These are phyloP conservation scores for Wickerhamiella australiensis DNA, from an alignment of 805 yeast species.

Conservation along the genomic window DNA sequence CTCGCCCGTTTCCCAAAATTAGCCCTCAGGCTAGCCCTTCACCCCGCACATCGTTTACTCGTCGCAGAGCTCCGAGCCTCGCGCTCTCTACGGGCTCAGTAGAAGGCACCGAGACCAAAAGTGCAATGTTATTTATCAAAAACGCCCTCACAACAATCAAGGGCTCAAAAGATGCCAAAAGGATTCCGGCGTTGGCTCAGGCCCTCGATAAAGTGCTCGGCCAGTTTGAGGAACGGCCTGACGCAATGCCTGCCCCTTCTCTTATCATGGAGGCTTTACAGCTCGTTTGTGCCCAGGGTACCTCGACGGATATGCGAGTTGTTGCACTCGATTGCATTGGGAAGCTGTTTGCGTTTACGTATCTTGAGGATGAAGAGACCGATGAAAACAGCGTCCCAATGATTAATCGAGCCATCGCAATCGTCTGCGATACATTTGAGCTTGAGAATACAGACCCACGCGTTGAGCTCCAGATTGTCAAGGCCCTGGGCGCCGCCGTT, in stretches of 20 bases:
- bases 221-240: slow-evolving; percentile 22
- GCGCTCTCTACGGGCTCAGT: slow-evolving; percentile 23
- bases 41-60: slow-evolving; percentile 5
- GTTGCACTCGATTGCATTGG: slow-evolving; percentile 76
- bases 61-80: slow-evolving; percentile 15
- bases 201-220: slow-evolving; percentile 29
- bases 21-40: slow-evolving; percentile 3
- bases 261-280: slow-evolving; percentile 71
- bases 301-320: slow-evolving; percentile 51
- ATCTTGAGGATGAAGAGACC: slow-evolving; percentile 38
- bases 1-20: not conserved
- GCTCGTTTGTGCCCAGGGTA: slow-evolving; percentile 52
- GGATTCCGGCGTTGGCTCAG: slow-evolving; percentile 31
- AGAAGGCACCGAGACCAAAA: slow-evolving; percentile 24
- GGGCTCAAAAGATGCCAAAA: slow-evolving; percentile 48
- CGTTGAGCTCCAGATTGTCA: slow-evolving; percentile 82
- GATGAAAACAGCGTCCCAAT: slow-evolving; percentile 37
- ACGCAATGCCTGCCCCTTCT: slow-evolving; percentile 33
- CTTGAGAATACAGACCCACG: slow-evolving; percentile 87
- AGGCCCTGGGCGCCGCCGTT: slow-evolving; percentile 82
- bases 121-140: slow-evolving; percentile 37
- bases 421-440: slow-evolving; percentile 72
- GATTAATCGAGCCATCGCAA: slow-evolving; percentile 73
- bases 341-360: slow-evolving; percentile 76
- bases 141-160: slow-evolving; percentile 48